phyloP scores from a whole-genome alignment of 2,329 filamentous ascomycete species.

The Aspergillus fumigatiaffinis region DNA sequence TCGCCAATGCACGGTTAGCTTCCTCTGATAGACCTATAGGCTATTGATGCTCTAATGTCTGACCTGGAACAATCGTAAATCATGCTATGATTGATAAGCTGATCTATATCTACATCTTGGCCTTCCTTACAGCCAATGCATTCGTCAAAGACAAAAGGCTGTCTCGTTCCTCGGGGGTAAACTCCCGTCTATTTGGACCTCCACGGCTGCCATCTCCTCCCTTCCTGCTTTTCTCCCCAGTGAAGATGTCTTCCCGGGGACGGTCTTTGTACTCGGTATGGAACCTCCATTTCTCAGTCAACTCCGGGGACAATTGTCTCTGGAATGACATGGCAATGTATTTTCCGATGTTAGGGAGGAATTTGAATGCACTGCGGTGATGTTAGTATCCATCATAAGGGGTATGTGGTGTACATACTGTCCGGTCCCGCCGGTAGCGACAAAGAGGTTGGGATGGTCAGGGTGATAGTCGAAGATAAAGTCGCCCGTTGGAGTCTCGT shows the following conservation, averaged over 20 bases:
- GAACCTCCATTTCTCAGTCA: constrained; percentile 58
- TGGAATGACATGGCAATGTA: constrained; percentile 57
- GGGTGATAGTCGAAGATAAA: constrained; percentile 68
- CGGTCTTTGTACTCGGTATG: constrained; percentile 17
- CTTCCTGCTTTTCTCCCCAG: neutral
- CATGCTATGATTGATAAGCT: too few relatives aligned
- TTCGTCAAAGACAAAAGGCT: neutral
- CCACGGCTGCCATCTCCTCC: constrained; percentile 30
- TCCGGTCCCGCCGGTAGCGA: constrained; percentile 27
- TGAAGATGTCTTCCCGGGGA: constrained; percentile 14
- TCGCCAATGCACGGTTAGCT: too few relatives aligned
- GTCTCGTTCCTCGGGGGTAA: constrained; percentile 14
- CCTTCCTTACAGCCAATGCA: neutral
- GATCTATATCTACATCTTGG: neutral
- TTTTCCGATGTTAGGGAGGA: constrained; percentile 56
- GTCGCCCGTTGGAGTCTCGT: constrained; percentile 63
- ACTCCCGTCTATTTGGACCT: constrained; percentile 26
- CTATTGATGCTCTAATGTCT: too few relatives aligned
- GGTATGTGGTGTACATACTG: constrained; percentile 25
- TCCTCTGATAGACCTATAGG: too few relatives aligned
- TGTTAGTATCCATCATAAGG: too few relatives aligned
- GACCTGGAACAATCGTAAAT: too few relatives aligned
- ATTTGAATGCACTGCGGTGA: constrained; percentile 66
- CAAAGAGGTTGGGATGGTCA: constrained; percentile 39
- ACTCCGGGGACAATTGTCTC: constrained; percentile 42